phyloP scores from a whole-genome alignment of 1,139 yeast genomes.

The Pneumocystis canis region DNA sequence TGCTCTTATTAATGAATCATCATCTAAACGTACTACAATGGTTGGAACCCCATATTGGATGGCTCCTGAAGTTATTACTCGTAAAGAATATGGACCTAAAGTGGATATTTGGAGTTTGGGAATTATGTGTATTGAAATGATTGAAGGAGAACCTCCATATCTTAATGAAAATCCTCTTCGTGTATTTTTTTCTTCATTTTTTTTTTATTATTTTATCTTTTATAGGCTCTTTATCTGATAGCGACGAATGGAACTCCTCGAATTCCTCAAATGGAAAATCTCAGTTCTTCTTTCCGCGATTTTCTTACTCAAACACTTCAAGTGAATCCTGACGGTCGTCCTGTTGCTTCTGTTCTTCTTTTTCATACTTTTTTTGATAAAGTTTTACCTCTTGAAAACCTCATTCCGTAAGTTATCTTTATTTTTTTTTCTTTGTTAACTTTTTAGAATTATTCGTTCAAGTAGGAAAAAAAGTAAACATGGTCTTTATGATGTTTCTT shows the following conservation, averaged over 20 bases:
- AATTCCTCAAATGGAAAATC: conserved; percentile 72
- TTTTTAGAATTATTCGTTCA: conserved; percentile 5
- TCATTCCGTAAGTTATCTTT: conserved; percentile 81
- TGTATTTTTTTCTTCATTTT: conserved; percentile 19
- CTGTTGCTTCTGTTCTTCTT: conserved; percentile 62
- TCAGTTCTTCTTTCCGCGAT: conserved; percentile 48
- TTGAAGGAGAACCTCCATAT: conserved; percentile 97
- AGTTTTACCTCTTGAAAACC: conserved; percentile 58
- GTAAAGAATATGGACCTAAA: conserved; percentile 92
- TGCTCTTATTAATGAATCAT: conserved; percentile 82
- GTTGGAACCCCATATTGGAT: conserved; percentile 99
- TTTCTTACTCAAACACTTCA: conserved; percentile 70
- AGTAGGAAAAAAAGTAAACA: conserved; percentile 5
- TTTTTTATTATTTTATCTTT: background rate
- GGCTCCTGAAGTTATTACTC: conserved; percentile 95
- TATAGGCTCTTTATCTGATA: conserved; percentile 69
- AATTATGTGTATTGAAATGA: conserved; percentile 95
- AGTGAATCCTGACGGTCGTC: conserved; percentile 74
- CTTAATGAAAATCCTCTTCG: conserved; percentile 80
- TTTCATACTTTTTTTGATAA: conserved; percentile 53
- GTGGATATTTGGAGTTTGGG: conserved; percentile 97
- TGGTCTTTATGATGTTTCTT: background rate
- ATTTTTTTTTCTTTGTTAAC: conserved; percentile 59
- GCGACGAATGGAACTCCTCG: conserved; percentile 94
- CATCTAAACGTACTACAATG: conserved; percentile 85